Evolutionary conservation across 1,139 yeast species (phyloP).

Genomic region (Hemisphaericaspora xylofermentans): DNA sequence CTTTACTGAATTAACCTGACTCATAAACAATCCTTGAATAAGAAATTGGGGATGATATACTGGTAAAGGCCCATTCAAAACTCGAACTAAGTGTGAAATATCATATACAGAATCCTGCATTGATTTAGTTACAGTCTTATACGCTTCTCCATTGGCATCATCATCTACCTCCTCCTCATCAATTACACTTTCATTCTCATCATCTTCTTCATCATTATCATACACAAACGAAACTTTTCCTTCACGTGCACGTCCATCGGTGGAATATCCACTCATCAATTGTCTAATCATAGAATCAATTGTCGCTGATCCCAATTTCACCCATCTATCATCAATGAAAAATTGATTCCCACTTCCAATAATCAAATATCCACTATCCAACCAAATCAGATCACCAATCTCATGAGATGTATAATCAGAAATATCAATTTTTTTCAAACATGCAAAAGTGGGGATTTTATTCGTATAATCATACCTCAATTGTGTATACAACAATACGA

Average conservation of each 20-base stretch:
- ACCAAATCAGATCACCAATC: constrained; percentile 89
- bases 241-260: constrained; percentile 53
- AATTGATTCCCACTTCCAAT: constrained; percentile 90
- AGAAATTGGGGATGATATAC: constrained; percentile 88
- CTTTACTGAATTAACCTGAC: constrained; percentile 56
- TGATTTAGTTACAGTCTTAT: constrained; percentile 10
- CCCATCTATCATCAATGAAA: constrained; percentile 72
- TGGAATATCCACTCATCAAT: constrained; percentile 50
- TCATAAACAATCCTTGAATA: constrained; percentile 71
- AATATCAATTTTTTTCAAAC: constrained; percentile 72
- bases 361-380: constrained; percentile 72
- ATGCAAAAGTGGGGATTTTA: constrained; percentile 71
- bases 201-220: constrained; percentile 22
- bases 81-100: constrained; percentile 59
- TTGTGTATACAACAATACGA: constrained; percentile 72
- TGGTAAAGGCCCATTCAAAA: constrained; percentile 86
- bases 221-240: constrained; percentile 52
- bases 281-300: constrained; percentile 40
- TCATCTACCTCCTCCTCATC: constrained; percentile 15
- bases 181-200: not conserved
- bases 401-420: constrained; percentile 70
- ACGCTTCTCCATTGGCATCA: constrained; percentile 9
- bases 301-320: constrained; percentile 30
- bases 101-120: constrained; percentile 28
- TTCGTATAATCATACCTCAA: constrained; percentile 87